Conservation (phyloP, 441 rosid genomes). For the Arabidopsis lyrata region DNA sequence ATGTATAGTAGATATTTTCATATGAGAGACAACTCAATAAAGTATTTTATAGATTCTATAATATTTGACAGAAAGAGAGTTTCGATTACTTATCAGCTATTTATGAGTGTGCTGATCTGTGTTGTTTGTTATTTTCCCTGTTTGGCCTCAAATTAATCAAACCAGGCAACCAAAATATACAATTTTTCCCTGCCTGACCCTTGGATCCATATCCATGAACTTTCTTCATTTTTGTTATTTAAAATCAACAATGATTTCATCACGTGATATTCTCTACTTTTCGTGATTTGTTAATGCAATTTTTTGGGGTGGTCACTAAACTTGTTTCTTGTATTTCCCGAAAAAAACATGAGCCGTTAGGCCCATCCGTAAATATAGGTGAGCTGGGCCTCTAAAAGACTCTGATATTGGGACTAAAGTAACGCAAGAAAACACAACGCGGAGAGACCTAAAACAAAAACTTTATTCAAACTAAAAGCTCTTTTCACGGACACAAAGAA, state of each 20-base stretch:
- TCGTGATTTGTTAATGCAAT: background rate
- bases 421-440: background rate
- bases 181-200: background rate
- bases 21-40: no score
- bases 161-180: background rate
- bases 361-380: background rate
- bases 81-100: background rate
- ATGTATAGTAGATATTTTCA: no score
- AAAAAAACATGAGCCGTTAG: background rate
- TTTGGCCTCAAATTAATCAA: background rate
- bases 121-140: background rate
- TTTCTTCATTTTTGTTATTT: background rate
- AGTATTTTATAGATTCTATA: no score
- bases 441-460: background rate
- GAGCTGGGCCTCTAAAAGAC: slow-evolving; percentile 3
- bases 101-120: no score
- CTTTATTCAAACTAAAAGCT: background rate
- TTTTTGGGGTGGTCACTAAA: background rate
- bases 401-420: no score
- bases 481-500: background rate
- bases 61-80: background rate
- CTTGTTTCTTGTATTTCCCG: background rate
- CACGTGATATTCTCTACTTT: background rate
- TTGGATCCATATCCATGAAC: background rate
- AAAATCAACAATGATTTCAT: background rate